These are phyloP conservation scores for Davidsoniella eucalypti DNA, from an alignment of 2,329 filamentous ascomycete genomes.

Conservation along the genomic window DNA sequence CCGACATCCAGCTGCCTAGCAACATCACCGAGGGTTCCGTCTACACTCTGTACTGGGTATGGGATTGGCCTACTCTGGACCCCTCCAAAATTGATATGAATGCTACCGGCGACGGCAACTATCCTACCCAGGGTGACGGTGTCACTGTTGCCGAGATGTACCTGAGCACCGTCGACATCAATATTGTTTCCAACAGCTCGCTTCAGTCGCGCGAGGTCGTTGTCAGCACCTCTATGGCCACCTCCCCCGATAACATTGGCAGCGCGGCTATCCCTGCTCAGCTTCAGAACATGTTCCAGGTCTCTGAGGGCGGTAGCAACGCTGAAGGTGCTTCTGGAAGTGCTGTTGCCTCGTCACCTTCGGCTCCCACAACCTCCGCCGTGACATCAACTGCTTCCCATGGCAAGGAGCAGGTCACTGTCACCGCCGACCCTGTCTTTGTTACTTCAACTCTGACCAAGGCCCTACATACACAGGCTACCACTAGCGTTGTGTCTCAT, in stretches of 20 bases:
- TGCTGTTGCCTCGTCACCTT: background rate
- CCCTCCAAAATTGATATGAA: conserved; percentile 24
- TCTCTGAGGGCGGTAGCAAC: conserved; percentile 17
- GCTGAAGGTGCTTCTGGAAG: background rate
- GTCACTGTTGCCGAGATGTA: conserved; percentile 24
- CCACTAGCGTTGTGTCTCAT: conserved; percentile 6
- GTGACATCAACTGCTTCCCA: no score
- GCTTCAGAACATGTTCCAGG: conserved; percentile 29
- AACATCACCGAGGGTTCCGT: conserved; percentile 43
- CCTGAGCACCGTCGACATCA: conserved; percentile 25
- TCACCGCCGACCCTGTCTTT: conserved; percentile 17
- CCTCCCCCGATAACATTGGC: conserved; percentile 22
- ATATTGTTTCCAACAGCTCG: conserved; percentile 17
- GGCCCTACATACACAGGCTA: conserved; percentile 6
- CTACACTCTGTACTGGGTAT: conserved; percentile 88
- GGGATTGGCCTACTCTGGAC: conserved; percentile 68
- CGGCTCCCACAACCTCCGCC: conserved; percentile 10
- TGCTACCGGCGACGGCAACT: conserved; percentile 25
- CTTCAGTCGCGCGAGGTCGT: background rate
- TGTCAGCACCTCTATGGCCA: background rate
- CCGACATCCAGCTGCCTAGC: conserved; percentile 57
- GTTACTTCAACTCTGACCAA: conserved; percentile 21
- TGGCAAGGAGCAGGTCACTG: conserved; percentile 12
- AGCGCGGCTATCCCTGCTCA: conserved; percentile 28
- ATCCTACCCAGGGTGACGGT: conserved; percentile 17